Evolutionary conservation across 2,329 filamentous ascomycete genomes (phyloP), one percentile per base, ranked within the genome.

Genomic region (Penicillium janthinellum): DNA sequence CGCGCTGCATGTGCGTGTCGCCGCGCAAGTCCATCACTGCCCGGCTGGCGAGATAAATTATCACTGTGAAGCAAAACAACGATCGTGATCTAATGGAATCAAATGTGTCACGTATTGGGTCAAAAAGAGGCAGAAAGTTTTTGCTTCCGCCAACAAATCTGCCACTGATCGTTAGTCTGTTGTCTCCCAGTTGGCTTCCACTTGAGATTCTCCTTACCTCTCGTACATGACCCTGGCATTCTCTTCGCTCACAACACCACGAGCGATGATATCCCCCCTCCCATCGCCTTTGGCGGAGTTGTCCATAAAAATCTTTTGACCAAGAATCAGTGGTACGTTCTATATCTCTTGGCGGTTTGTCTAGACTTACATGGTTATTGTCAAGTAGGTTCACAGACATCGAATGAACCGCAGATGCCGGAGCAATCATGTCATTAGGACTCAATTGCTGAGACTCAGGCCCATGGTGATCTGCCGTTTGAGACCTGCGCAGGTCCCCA

Each of bases 401-500:
- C 1, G 73, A 74, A 58, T 75, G 73, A 57, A 74, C 68, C 2
- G 68, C 71, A 10, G 73, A 75, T 1, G 67, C 69, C 1, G 73
- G 73, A 5, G 73, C 73, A 41, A 75, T 74, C 73, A 75, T 74
- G 52, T 75, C 73, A 55, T 73, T 72, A 1, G 73, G 71, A 28
- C 68, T 75, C 12, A 75, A 60, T 15, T 75, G 72, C 52, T 75
- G 73, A 8, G 70, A 69, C 11, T 75, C 72, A 1, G 67, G 66
- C 4, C 69, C 67, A 61, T 66, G 66, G 35, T 69, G 62, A 50
- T 73, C 67, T 20, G 59, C 59, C 2, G 66, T 63, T 35, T 69
- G 66, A n/a, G 71, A 67, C 11, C 68, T 54, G 35, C 64, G 62
- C 7, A 67, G 56, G 17, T 68, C 56, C 15, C 58, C 57, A 39